phyloP scores from a whole-genome alignment of 208 protist genomes.

The Acanthamoeba divionensis region DNA sequence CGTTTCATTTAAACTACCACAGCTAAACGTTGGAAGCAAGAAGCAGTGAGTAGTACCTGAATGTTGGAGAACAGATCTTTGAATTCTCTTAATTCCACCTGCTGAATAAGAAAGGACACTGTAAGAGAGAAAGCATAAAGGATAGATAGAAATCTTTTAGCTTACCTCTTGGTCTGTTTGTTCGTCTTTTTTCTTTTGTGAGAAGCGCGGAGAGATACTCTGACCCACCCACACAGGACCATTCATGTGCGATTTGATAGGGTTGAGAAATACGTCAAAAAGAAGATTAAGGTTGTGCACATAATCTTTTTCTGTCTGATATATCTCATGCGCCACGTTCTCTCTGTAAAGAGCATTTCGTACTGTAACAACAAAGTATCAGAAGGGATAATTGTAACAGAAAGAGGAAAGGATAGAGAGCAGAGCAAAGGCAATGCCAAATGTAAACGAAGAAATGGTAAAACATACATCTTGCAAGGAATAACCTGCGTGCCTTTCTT shows the following conservation, averaged over 20 bases:
- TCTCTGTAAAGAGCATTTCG: neutral
- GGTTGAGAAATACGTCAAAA: slow-evolving; percentile 29
- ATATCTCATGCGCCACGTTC: slow-evolving; percentile 34
- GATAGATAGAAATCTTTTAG: too few species aligned
- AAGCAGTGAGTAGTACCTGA: too few species aligned
- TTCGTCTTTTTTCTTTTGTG: too few species aligned
- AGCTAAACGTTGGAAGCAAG: too few species aligned
- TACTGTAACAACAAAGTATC: neutral
- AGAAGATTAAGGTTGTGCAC: slow-evolving; percentile 13
- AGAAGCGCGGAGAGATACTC: too few species aligned
- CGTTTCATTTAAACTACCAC: too few species aligned
- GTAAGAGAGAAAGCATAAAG: too few species aligned
- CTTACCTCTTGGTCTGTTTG: too few species aligned
- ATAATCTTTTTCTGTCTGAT: slow-evolving; percentile 25
- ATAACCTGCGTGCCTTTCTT: neutral
- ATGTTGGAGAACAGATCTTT: slow-evolving; percentile 24
- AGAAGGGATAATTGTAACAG: neutral
- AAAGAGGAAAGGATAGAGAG: neutral
- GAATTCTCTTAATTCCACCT: neutral
- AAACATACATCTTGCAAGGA: neutral
- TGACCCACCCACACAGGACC: too few species aligned
- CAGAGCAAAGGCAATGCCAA: neutral
- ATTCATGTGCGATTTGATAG: slow-evolving; percentile 29
- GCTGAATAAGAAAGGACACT: too few species aligned
- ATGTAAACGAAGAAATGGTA: neutral